These are phyloP conservation scores for Tubosaeta sp. DNA, from an alignment of 768 basidiomycete species.

Conservation along the genomic window DNA sequence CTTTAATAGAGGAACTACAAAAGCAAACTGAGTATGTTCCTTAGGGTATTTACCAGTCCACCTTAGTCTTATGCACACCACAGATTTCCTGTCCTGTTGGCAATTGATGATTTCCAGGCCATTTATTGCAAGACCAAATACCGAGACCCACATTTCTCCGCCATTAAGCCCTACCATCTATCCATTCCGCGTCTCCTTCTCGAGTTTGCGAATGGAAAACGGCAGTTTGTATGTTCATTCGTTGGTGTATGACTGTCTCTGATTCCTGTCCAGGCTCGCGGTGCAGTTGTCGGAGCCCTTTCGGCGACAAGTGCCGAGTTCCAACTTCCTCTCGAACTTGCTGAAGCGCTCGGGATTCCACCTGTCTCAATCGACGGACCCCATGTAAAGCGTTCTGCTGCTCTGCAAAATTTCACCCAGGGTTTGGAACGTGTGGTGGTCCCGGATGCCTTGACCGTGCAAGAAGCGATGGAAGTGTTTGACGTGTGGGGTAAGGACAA, in stretches of 20 bases:
- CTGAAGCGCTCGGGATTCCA: slow-evolving; percentile 52
- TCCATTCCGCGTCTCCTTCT: slow-evolving; percentile 74
- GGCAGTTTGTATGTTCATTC: slow-evolving; percentile 51
- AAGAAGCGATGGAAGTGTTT: slow-evolving; percentile 72
- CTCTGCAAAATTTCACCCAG: slow-evolving; percentile 48
- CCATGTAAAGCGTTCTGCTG: slow-evolving; percentile 51
- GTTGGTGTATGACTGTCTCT: background rate
- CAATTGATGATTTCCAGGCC: slow-evolving; percentile 85
- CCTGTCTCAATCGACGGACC: slow-evolving; percentile 43
- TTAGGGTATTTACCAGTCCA: background rate
- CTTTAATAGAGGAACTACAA: slow-evolving; percentile 58
- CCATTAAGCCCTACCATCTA: slow-evolving; percentile 72
- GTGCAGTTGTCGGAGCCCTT: slow-evolving; percentile 69
- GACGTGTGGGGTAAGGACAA: slow-evolving; percentile 70
- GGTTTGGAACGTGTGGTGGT: slow-evolving; percentile 50
- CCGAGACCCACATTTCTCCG: slow-evolving; percentile 65
- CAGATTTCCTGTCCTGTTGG: slow-evolving; percentile 76
- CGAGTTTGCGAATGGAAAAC: slow-evolving; percentile 71
- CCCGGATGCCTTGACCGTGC: slow-evolving; percentile 54
- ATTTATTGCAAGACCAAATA: slow-evolving; percentile 67
- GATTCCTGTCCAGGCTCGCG: slow-evolving; percentile 46
- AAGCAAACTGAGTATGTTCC: slow-evolving; percentile 56
- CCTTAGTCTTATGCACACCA: background rate
- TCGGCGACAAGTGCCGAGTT: slow-evolving; percentile 58
- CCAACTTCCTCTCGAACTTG: slow-evolving; percentile 58